Evolutionary conservation across 1,284 basidiomycete species (phyloP), one percentile per base, ranked within the genome.

Genomic region (Malassezia arunalokei): DNA sequence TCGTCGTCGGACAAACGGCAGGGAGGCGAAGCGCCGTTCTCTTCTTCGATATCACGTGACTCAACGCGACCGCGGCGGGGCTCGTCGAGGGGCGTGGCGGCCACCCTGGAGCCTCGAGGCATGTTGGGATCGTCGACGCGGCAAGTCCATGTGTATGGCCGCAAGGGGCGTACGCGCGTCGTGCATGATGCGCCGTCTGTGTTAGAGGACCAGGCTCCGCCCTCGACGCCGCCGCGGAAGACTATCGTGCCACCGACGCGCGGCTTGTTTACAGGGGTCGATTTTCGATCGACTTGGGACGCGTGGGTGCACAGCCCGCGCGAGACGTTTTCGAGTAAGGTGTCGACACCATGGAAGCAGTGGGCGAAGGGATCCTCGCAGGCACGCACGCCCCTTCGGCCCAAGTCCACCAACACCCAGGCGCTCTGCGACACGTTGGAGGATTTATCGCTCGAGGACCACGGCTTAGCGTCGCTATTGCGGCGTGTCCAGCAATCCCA

Each of bases 401-500:
- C 37, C 5, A 12, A 20, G 3, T 31, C 14, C 29, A 31, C 29
- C 17, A 35, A 43, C 29, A 48, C 50, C 8, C 47, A 32, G 17
- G 29, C 12, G 8, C 29, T 47, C 15, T 27, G 37, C 3, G n/a
- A 40, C 15, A 15, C 46, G 8, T 14, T 47, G n/a, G 28, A 32
- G 11, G 46, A 43, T 17, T 37, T 54, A 3, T 37, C 35, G 15
- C 43, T 54, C 7, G 46, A 56, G 12, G 35, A 31, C 2, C 15
- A 35, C 8, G 28, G 12, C 31, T 29, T 63, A 2, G 14, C 39
- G 1, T 40, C n/a, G 0, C 40, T 64, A 20, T 52, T 64, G 15
- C 44, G 28, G 3, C 29, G 55, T 8, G 53, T 59, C 27, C 51
- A 56, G 8, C 59, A 61, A 15, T 27, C 43, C 11, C 53, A 57